Evolutionary conservation across 2,329 filamentous ascomycete species (phyloP).

Genomic region (Sordariomycetes sp.): DNA sequence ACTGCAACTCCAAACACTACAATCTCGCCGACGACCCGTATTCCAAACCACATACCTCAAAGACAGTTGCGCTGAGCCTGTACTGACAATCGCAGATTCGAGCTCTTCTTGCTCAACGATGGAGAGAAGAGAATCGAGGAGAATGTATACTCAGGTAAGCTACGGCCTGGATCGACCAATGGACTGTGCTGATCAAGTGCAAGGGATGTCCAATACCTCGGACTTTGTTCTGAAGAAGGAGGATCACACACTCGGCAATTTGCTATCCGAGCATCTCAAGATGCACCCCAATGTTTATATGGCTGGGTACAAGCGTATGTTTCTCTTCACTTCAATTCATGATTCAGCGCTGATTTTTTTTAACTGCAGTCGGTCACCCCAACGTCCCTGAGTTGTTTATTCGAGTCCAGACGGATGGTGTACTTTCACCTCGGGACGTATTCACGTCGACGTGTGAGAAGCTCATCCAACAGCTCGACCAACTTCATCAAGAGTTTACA

Average conservation of each 20-base stretch:
- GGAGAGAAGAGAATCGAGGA: conserved; percentile 92
- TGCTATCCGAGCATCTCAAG: conserved; percentile 78
- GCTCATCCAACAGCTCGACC: conserved; percentile 71
- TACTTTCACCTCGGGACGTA: conserved; percentile 80
- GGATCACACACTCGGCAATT: conserved; percentile 90
- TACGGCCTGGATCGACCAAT: not conserved
- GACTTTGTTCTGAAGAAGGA: conserved; percentile 96
- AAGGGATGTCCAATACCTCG: conserved; percentile 86
- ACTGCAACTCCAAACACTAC: conserved; percentile 27
- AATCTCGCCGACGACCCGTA: conserved; percentile 25
- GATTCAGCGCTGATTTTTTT: conserved; percentile 15
- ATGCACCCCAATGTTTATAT: conserved; percentile 78
- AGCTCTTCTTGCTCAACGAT: conserved; percentile 79
- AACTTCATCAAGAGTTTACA: conserved; percentile 79
- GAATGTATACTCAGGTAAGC: conserved; percentile 78
- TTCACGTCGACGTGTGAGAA: conserved; percentile 73
- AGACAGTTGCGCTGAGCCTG: not conserved
- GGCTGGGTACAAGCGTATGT: conserved; percentile 79
- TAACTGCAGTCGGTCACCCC: conserved; percentile 46
- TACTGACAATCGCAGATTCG: conserved; percentile 55
- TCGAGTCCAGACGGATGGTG: conserved; percentile 86
- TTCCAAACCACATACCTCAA: conserved; percentile 11
- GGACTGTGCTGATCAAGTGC: not conserved
- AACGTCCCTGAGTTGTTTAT: conserved; percentile 57
- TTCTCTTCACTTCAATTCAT: conserved; percentile 9